Percentiles rank a stretch among this genome's conserved stretches.
phyloP scores from a whole-genome alignment of 768 basidiomycete species.

The Serendipita sp. region DNA sequence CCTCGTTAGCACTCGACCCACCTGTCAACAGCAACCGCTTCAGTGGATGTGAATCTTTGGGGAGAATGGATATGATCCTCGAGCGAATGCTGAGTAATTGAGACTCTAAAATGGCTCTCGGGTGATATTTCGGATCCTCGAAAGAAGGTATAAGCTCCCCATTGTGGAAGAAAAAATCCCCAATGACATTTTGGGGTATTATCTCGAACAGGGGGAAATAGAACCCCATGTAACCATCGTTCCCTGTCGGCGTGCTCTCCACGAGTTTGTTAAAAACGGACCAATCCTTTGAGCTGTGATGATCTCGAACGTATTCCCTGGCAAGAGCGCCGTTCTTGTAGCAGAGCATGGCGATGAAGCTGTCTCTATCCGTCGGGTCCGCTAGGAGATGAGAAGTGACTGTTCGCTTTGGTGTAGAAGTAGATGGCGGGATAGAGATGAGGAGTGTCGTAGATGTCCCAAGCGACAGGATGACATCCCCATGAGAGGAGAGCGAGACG shows the following conservation, averaged over 20 bases:
- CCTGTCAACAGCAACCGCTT: slow-evolving; percentile 62
- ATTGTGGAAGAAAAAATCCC: slow-evolving; percentile 48
- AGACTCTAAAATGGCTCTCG: slow-evolving; percentile 67
- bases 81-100: slow-evolving; percentile 71
- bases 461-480: slow-evolving; percentile 71
- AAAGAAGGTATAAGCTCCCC: slow-evolving; percentile 20
- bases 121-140: slow-evolving; percentile 32
- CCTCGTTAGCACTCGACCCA: slow-evolving; percentile 57
- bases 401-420: slow-evolving; percentile 47
- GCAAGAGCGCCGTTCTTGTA: slow-evolving; percentile 81
- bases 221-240: slow-evolving; percentile 46
- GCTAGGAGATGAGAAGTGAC: slow-evolving; percentile 62
- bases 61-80: slow-evolving; percentile 52
- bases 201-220: slow-evolving; percentile 81
- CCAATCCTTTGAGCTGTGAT: slow-evolving; percentile 48
- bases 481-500: slow-evolving; percentile 52
- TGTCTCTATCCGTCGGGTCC: slow-evolving; percentile 41
- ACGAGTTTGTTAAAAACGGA: slow-evolving; percentile 50
- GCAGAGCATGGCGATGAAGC: slow-evolving; percentile 79
- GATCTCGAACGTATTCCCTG: slow-evolving; percentile 59
- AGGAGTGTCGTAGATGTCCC: slow-evolving; percentile 83
- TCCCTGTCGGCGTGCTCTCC: slow-evolving; percentile 36
- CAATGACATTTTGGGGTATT: slow-evolving; percentile 61
- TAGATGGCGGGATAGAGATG: slow-evolving; percentile 53
- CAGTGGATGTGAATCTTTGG: slow-evolving; percentile 27